Evolutionary conservation across 1,284 basidiomycete genomes (phyloP), one percentile per base, ranked within the genome.

Genomic region (Xerocomus amazonicus): DNA sequence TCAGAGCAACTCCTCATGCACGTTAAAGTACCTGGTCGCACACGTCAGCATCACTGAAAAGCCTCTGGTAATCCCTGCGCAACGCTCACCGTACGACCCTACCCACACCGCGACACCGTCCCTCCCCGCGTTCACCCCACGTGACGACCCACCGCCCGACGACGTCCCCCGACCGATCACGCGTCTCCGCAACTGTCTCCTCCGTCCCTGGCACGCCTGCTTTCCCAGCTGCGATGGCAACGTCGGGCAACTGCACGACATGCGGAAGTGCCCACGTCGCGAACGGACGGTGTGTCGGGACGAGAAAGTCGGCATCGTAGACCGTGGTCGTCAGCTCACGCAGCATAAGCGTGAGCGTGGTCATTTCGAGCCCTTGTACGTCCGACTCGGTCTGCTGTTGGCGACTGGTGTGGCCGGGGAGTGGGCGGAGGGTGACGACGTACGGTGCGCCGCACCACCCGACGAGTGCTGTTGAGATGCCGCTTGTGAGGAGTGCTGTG

Each of bases 211-310:
- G 69, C 6, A 61, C 60, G 34, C 72, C 74, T 8, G 62, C 70
- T 52, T 63, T 70, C n/a, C 49, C 52, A 3, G 65, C 62, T 9
- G 52, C 51, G 3, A 50, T 57, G 51, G 68, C 54, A 59, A 74
- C 66, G 52, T 73, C 61, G 47, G 70, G 73, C 6, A 87, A 63
- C 45, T 74, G 69, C 38, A 87, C 73, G 28, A 66, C 70, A 38
- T 77, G 67, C 23, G 84, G 81, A 16, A 92, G 77, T 63, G 89
- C 83, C 87, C 87, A 93, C 51, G 83, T 87, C 9, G 92, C 88
- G 58, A 93, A 85, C 1, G 87, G 81, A 28, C 91, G 75, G 53
- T 69, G 73, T 0, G 88, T 84, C 38, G 83, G 80, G 6, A 84
- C 76, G 38, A 93, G 63, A 63, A 92, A 89, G 35, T 76, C 74